phyloP scores from a whole-genome alignment of 768 basidiomycete species.

The Naganishia friedmannii region DNA sequence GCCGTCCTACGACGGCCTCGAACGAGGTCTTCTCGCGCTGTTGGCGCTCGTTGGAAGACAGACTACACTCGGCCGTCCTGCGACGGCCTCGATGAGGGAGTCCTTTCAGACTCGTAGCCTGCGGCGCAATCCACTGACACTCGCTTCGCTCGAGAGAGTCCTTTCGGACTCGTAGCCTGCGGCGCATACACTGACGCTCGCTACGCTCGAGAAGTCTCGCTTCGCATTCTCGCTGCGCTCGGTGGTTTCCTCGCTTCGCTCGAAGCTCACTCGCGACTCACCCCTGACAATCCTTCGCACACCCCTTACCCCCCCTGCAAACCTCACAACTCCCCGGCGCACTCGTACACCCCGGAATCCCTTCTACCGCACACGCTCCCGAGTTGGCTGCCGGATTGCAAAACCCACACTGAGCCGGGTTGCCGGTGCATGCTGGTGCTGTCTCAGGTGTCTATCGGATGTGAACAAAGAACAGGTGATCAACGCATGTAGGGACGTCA shows the following conservation, averaged over 20 bases:
- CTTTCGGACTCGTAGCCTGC: background rate
- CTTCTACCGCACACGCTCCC: conserved; percentile 26
- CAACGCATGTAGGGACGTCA: no score
- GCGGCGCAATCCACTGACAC: no score
- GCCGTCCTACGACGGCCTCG: no score
- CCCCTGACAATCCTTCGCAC: conserved; percentile 28
- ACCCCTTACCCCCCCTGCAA: conserved; percentile 26
- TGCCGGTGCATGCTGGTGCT: conserved; percentile 28
- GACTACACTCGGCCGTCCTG: background rate
- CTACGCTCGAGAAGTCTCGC: background rate
- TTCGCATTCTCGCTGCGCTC: background rate
- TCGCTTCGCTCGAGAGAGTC: no score
- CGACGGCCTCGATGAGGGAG: background rate
- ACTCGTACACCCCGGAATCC: conserved; percentile 28
- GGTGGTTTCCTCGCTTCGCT: background rate
- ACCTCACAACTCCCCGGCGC: conserved; percentile 23
- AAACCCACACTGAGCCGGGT: conserved; percentile 26
- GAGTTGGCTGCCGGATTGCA: conserved; percentile 26
- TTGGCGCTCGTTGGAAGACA: no score
- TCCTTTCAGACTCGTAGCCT: background rate
- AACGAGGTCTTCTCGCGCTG: no score
- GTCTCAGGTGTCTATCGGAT: conserved; percentile 5
- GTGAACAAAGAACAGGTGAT: no score
- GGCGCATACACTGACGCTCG: background rate
- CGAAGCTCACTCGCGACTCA: conserved; percentile 7